Evolutionary conservation across 495 filamentous ascomycete genomes (phyloP), one percentile per base, ranked within the genome.

Genomic region (Aspergillus conjunctus): DNA sequence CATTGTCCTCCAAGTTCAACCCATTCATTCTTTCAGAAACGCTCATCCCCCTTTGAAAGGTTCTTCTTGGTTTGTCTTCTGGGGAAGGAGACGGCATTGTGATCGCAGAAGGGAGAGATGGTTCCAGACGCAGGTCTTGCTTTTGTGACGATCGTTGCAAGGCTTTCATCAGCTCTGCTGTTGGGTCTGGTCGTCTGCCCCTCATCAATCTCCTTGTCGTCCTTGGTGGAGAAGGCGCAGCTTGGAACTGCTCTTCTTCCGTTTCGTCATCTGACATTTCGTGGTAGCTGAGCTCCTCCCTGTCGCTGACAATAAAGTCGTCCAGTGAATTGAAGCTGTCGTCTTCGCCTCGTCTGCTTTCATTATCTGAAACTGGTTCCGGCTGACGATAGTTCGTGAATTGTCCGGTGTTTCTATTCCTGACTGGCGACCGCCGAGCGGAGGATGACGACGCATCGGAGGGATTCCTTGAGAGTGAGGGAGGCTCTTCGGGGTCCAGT

Each of bases 271-370:
- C 67, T 7, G 75, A 73, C 56, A 67, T 69, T 45, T 75, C 73
- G 61, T 76, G 64, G 46, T 65, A 79, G 56, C 76, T 81, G 26
- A 67, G 37, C 20, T 79, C 76, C 6, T 79, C 75, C 62, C 79
- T 71, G 60, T 81, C 78, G 50, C 77, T 79, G 52, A 79, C 78
- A 66, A 81, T 73, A 53, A 79, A 81, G 46, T 75, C 76, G 33
- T 77, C 75, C 31, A 79, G 61, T 44, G 75, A 78, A 55, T 73
- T 63, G 50, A 69, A 71, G 56, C 67, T 71, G 66, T 77, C 66
- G 51, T 72, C 71, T 18, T 61, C 66, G 51, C 73, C 71, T 18
- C 59, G 64, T 30, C 48, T 54, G 31, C 56, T 56, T 44, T 69
- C 64, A 21, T 69, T 66, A 11, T 69, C 67, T 4, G 67, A 66